Conservation (phyloP, 179 eudicot species). For the Spergularia azorica region DNA sequence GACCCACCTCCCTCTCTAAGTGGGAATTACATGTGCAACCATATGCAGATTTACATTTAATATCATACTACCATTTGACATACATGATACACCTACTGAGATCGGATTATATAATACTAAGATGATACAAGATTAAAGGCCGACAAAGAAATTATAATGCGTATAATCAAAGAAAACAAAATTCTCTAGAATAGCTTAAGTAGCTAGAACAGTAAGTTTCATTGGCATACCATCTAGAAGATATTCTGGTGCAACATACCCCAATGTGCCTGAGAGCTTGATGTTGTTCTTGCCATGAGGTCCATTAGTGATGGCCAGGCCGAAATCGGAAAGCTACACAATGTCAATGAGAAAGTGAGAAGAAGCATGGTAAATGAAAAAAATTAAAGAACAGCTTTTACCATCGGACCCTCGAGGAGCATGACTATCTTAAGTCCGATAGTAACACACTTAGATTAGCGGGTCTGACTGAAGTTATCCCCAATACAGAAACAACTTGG, state of each 20-base stretch:
- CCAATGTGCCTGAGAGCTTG: constrained; percentile 88
- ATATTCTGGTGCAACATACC: constrained; percentile 95
- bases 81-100: constrained; percentile 29
- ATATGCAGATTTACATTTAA: constrained; percentile 35
- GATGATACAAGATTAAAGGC: constrained; percentile 2
- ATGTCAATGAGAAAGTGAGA: not conserved
- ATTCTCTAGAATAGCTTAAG: constrained; percentile 4
- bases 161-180: constrained; percentile 15
- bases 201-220: constrained; percentile 21
- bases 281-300: constrained; percentile 53
- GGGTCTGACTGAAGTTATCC: not conserved
- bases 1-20: constrained; percentile 29
- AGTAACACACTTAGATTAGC: no score
- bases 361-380: constrained; percentile 3
- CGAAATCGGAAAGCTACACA: constrained; percentile 81
- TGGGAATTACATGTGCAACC: constrained; percentile 44
- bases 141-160: constrained; percentile 30
- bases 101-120: constrained; percentile 1
- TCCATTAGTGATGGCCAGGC: constrained; percentile 71
- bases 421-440: no score
- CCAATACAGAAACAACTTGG: not conserved
- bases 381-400: not conserved
- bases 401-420: no score
- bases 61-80: constrained; percentile 6
- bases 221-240: constrained; percentile 77